These are phyloP conservation scores for slime mould (Dictyostelium discoideum) DNA, from an alignment of 78 protist species.

Conservation along the genomic window DNA sequence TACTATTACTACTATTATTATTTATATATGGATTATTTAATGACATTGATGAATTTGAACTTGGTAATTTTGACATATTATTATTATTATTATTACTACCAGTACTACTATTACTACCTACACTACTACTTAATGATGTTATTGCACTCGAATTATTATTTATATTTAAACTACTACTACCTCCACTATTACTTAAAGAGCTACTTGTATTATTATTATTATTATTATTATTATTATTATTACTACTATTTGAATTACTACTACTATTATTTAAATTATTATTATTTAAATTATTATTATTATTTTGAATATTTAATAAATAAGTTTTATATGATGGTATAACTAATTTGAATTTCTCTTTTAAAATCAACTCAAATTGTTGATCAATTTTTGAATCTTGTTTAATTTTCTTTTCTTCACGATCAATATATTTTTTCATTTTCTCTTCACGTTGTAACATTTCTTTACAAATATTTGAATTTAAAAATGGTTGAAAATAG, in stretches of 20 bases:
- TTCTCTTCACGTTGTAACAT: conserved; percentile 73
- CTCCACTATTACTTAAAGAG: background rate
- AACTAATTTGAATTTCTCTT: conserved; percentile 17
- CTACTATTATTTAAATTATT: background rate
- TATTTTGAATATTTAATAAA: background rate
- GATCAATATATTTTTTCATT: conserved; percentile 55
- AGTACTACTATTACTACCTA: background rate
- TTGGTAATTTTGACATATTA: background rate
- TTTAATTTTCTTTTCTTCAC: conserved; percentile 44
- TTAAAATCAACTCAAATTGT: conserved; percentile 63
- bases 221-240: background rate
- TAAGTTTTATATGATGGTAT: background rate
- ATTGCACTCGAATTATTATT: background rate
- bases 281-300: background rate
- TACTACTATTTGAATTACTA: background rate
- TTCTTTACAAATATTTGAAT: conserved; percentile 30
- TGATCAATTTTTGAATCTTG: conserved; percentile 43
- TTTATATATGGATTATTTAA: background rate
- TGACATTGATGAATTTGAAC: background rate
- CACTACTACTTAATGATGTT: background rate
- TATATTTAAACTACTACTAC: background rate
- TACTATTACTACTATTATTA: background rate
- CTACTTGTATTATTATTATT: background rate
- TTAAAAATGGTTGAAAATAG: conserved; percentile 34
- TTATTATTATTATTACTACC: background rate